Base-by-base conservation (phyloP, 1,139 yeast genomes). In the Spencermartinsiella ligniputridi region DNA sequence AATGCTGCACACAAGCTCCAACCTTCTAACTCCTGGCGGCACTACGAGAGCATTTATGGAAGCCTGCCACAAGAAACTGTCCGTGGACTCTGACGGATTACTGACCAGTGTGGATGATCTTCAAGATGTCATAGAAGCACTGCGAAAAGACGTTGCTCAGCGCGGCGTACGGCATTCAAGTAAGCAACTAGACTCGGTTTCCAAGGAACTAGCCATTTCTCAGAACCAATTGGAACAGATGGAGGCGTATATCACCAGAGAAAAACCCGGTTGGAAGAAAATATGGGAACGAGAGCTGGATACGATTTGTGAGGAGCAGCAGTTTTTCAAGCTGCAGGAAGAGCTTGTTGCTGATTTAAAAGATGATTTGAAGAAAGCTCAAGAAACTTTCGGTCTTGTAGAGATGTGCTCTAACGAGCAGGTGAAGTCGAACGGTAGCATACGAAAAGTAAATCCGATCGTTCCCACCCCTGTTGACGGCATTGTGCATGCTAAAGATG, bases 221-320 rank as follows among this genome's bases (percentile, higher is more conserved):
- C 74, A 75, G 46, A 46, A 54, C 0, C 74, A 76, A 13, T 70
- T 90, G 39, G 63, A 64, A 2, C 64, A 67, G 4, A 76, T 90
- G 76, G 72, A 75, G n/a, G 67, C 66, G 5, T 89, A 78, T 56
- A 82, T 94, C 36, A 57, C 66, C 1, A 71, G 71, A 11, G 97
- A 89, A 58, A 84, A 84, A 54, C 82, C 89, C 3, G 80, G 80
- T 33, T 89, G 97, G 96, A 86, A 88, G 61, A 80, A 79, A 55
- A 82, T 88, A 21, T 92, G 98, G 97, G 96, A 90, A 62, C 71
- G 83, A 3, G 97, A 90, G 58, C 74, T 92, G 48, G 95, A 88
- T 53, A 82, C 83, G 37, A 94, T 92, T 18, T 85, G 96, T 51
- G 96, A 88, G 55, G 97, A 90, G 58, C 97, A 92, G 62, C 95